Base-by-base conservation (phyloP, 164 flowering plant genomes). In the Macadamia integrifolia region DNA sequence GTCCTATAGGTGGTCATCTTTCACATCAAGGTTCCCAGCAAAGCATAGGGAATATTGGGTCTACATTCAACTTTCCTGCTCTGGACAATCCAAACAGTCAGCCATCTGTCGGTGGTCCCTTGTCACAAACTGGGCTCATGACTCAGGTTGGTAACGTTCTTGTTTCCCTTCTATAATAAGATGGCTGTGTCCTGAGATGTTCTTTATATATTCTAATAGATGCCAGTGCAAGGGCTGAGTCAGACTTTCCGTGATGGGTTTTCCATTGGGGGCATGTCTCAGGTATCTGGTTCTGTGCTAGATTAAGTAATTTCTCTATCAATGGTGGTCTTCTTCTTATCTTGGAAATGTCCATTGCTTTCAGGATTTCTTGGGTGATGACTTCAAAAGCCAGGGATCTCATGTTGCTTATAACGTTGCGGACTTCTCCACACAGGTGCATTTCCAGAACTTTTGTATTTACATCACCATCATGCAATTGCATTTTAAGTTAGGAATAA, bases 291-390 rank as follows among this genome's bases (percentile, higher is more conserved):
- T 61, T 61, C 13, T 46, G 30, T 46, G 12, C 7, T 40, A 43
- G 1, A 61, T n/a, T 30, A 1, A 23, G 0, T 28, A 31, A 9
- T n/a, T 43, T 60, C 62, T 9, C 12, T 52, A 30, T 3, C n/a
- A 11, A 14, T 23, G 6, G n/a, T 46, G 17, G 48, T 50, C 30
- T 53, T 53, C 18, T 46, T 1, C 32, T 42, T 50, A 18, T 68
- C 6, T 65, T 52, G 35, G n/a, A 43, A 32, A 31, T 70, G 10
- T 62, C 42, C 57, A 13, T 1, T 53, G 17, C 29, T 18, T 42
- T 52, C 74, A 89, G 94, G 94, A 89, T 53, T 89, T 89, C 80
- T 78, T 89, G 79, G 87, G 94, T 55, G 94, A 89, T 80, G 94
- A 89, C 72, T 87, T 89, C 66, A 87, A 89, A 72, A 87, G 94